Base-by-base conservation (phyloP, 2,329 filamentous ascomycete genomes). In the Xylariomycetidae sp. region DNA sequence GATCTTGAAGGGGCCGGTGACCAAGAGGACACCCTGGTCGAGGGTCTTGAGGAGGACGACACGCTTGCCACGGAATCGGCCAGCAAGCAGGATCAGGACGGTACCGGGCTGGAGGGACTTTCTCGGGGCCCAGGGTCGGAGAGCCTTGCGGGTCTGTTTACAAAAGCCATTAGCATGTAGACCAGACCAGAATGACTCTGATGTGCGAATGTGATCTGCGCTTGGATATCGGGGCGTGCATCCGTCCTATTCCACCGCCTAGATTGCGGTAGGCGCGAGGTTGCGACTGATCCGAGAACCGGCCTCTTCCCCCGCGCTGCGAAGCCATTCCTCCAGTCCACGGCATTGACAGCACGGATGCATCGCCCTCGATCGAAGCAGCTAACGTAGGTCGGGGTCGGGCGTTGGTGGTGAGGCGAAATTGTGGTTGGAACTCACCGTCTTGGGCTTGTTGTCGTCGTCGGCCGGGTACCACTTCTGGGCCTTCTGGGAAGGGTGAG, bases 1-100 rank as follows among this genome's bases (percentile, higher is more conserved):
- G 75, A 98, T 84, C 84, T 96, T 98, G 85, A 96, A 98, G 65
- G 92, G 92, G 60, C 92, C 92, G 64, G 92, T 98, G 60, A 98
- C 88, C 67, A 98, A 87, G 68, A 98, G 88, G 53, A 95, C 87
- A 74, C 92, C 92, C 76, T 95, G 87, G 64, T 86, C 77, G 63
- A 98, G 89, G 70, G 83, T 79, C 82, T 96, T 96, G 68, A 98
- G 85, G 72, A 96, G 88, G 62, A 98, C 78, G 61, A 98, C 92
- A 67, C 92, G 92, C 88, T 98, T 98, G 79, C 92, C 92, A 61
- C 92, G 90, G 87, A 96, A 98, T 64, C 92, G 92, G 62, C 92
- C 92, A 68, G 92, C 92, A 65, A 98, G 88, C 67, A 98, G 87
- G 72, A 98, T 98, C 65, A 98, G 85, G 65, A 98, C 79, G 66